phyloP scores from a whole-genome alignment of 495 filamentous ascomycete genomes.

The Pseudoneurospora amorphoporcata region DNA sequence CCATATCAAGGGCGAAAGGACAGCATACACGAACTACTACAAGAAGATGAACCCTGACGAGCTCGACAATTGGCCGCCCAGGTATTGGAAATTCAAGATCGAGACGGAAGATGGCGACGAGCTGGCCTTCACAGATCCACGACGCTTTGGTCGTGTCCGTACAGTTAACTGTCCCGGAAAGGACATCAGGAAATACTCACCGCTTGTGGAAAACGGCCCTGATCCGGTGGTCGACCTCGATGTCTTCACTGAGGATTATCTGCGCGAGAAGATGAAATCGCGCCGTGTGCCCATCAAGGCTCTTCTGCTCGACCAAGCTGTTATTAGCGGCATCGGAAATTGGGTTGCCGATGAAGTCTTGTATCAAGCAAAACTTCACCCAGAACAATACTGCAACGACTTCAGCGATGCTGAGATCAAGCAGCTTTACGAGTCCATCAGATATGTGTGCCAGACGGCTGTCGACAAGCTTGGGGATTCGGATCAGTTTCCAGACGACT shows the following conservation, averaged over 20 bases:
- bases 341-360: constrained; percentile 95
- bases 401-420: constrained; percentile 62
- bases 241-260: constrained; percentile 59
- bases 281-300: constrained; percentile 82
- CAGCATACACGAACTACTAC: constrained; percentile 60
- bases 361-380: constrained; percentile 78
- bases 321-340: constrained; percentile 88
- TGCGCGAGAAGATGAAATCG: constrained; percentile 54
- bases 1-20: constrained; percentile 65
- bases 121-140: constrained; percentile 74
- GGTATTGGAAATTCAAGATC: constrained; percentile 78
- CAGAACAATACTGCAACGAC: constrained; percentile 83
- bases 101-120: constrained; percentile 53
- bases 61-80: constrained; percentile 68
- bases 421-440: constrained; percentile 59
- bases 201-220: constrained; percentile 82
- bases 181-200: constrained; percentile 64
- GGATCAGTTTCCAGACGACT: constrained; percentile 73
- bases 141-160: constrained; percentile 66
- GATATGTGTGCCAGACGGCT: constrained; percentile 68
- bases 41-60: constrained; percentile 51
- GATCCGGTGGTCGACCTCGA: constrained; percentile 83
- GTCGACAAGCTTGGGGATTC: constrained; percentile 73
- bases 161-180: constrained; percentile 69
- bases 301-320: constrained; percentile 76